phyloP scores from a whole-genome alignment of 441 rosid species.

The Isatis lusitanica region DNA sequence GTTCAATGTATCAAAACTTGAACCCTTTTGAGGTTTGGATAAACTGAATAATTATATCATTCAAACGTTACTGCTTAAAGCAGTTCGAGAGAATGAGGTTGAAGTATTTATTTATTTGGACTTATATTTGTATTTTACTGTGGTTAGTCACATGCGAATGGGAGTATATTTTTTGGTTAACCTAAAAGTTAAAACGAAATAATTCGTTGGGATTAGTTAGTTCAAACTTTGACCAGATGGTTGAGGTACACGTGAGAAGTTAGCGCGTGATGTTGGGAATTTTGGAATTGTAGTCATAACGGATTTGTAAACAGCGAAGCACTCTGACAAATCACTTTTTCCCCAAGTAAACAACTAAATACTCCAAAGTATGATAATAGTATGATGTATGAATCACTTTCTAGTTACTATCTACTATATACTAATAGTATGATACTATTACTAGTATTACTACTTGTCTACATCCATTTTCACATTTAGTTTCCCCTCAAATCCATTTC shows the following conservation, averaged over 20 bases:
- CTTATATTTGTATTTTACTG: neutral
- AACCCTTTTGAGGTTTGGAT: neutral
- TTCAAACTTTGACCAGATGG: constrained; percentile 31
- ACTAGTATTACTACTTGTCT: too few relatives aligned
- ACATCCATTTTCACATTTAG: too few relatives aligned
- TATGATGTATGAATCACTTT: too few relatives aligned
- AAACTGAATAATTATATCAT: too few relatives aligned
- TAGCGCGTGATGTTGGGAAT: constrained; percentile 20
- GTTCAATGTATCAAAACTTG: neutral
- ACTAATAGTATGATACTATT: too few relatives aligned
- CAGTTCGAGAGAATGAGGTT: neutral
- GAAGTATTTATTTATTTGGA: neutral
- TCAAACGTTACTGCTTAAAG: neutral
- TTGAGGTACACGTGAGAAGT: constrained; percentile 3
- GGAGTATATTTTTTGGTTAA: neutral
- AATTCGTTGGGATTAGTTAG: constrained; percentile 14
- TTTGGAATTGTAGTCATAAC: constrained; percentile 1
- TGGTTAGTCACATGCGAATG: neutral
- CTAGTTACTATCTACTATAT: too few relatives aligned
- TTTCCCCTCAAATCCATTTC: neutral
- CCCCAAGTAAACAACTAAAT: too few relatives aligned
- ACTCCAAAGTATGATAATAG: too few relatives aligned
- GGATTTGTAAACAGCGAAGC: constrained; percentile 30
- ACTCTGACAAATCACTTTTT: constrained; percentile 28
- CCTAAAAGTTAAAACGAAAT: neutral